A percentile compares a stretch with the other conserved stretches of the same genome.
Evolutionary conservation across 108 stramenopile species (phyloP).

Genomic region (Schizochytrium sp.): DNA sequence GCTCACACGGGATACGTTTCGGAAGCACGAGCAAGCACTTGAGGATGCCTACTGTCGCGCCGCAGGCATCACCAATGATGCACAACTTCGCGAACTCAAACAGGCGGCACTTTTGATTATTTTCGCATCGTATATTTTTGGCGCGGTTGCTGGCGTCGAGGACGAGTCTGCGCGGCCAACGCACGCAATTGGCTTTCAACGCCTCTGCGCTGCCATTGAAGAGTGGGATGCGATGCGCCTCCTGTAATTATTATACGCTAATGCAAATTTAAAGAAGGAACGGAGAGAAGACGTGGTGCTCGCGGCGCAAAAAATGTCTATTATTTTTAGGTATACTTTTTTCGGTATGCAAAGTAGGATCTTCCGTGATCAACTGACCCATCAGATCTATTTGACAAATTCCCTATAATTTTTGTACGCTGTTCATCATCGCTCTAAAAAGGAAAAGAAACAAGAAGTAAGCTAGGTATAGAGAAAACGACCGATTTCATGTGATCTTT

Average conservation of each 20-base stretch:
- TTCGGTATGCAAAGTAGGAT: no score
- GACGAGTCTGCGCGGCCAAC: neutral
- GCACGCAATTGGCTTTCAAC: neutral
- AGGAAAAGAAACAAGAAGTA: no score
- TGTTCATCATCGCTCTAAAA: no score
- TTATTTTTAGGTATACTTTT: no score
- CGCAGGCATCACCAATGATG: neutral
- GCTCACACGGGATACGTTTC: neutral
- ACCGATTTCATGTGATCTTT: no score
- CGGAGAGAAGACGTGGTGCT: no score
- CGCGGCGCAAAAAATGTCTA: no score
- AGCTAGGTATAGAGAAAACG: no score
- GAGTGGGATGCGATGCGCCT: neutral
- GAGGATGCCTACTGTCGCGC: neutral
- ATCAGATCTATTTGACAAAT: no score
- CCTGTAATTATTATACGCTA: neutral
- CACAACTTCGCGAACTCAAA: neutral
- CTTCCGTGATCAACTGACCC: no score
- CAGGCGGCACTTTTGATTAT: neutral
- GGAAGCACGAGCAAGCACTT: neutral
- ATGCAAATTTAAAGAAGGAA: neutral
- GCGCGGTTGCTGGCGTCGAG: neutral
- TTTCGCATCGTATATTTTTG: neutral
- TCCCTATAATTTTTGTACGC: no score
- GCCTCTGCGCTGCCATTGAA: neutral